Conservation (phyloP, 306 rosid species). For the Mimosa pudica region DNA sequence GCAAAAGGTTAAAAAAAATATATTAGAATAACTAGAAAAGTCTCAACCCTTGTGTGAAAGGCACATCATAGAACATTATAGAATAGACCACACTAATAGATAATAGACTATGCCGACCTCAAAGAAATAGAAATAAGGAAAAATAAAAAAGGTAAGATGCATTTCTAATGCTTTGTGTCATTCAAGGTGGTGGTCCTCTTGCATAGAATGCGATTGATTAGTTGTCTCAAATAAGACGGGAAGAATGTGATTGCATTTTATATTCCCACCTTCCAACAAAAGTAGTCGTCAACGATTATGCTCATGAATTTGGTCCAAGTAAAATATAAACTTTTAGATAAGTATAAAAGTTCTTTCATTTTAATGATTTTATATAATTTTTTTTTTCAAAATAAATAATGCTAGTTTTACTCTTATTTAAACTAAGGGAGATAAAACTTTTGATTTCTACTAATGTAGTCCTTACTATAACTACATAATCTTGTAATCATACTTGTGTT, state of each 20-base stretch:
- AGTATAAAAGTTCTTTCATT: neutral
- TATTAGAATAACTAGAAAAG: neutral
- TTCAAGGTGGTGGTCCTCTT: conserved; percentile 1
- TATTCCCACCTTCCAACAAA: neutral
- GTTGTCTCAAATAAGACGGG: neutral
- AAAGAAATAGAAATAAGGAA: neutral
- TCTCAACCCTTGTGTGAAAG: neutral
- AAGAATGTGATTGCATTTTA: neutral
- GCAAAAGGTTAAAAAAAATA: neutral
- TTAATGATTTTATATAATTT: neutral
- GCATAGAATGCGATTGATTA: neutral
- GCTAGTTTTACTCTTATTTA: neutral
- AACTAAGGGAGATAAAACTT: neutral
- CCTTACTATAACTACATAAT: neutral
- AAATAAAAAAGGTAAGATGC: neutral
- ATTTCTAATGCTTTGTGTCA: neutral
- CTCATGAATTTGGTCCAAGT: neutral
- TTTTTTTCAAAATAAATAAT: neutral
- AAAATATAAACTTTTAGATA: neutral
- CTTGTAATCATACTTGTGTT: no score
- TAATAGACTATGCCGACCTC: neutral
- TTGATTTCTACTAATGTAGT: neutral
- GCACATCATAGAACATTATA: neutral
- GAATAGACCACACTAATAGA: neutral
- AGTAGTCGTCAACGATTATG: neutral